Evolutionary conservation across 2,329 filamentous ascomycete species (phyloP).

Genomic region (Purpureocillium lavendulum): DNA sequence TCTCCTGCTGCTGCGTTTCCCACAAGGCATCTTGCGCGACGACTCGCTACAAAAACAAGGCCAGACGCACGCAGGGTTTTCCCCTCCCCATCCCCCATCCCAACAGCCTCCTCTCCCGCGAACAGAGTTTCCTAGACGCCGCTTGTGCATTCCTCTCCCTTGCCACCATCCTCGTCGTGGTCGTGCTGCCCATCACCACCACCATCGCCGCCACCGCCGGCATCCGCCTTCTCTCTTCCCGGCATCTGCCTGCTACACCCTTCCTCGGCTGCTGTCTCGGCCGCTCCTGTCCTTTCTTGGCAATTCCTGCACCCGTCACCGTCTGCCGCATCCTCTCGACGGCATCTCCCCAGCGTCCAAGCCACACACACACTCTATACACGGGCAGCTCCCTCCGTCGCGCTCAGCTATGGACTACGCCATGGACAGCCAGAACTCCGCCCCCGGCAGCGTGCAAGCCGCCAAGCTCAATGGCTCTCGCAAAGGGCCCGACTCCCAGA

Average conservation of each 20-base stretch:
- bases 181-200: too few species aligned
- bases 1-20: too few species aligned
- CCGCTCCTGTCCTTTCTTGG: background rate
- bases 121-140: too few species aligned
- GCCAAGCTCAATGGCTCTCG: conserved; percentile 51
- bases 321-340: background rate
- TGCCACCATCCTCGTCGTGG: background rate
- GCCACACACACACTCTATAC: too few species aligned
- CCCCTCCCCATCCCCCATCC: too few species aligned
- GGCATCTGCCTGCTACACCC: background rate
- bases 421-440: conserved; percentile 58
- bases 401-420: conserved; percentile 29
- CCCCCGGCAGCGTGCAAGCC: conserved; percentile 52
- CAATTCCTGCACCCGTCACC: background rate
- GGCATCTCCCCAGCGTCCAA: background rate
- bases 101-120: too few species aligned
- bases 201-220: too few species aligned
- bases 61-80: too few species aligned
- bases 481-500: conserved; percentile 58
- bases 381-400: background rate
- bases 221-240: background rate
- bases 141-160: background rate
- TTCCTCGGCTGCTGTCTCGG: conserved; percentile 1
- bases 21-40: too few species aligned
- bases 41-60: too few species aligned